phyloP scores from a whole-genome alignment of 805 yeast species.

The Myxozyma sirexii region DNA sequence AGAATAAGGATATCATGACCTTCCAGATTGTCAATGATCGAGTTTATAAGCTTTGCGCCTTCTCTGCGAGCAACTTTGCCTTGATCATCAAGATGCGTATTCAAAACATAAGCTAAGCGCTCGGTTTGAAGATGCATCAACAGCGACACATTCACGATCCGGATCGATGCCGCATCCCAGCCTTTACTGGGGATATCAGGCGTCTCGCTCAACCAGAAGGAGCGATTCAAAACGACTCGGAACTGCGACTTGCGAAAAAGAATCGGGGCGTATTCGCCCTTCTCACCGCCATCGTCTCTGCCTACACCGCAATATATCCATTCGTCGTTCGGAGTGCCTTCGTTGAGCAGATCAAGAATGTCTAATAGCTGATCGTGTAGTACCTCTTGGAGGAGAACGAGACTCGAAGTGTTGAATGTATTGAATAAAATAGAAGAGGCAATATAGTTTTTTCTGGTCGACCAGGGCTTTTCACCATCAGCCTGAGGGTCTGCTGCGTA shows the following conservation, averaged over 20 bases:
- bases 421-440: constrained; percentile 48
- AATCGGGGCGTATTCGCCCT: constrained; percentile 58
- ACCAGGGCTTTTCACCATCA: constrained; percentile 52
- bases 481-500: constrained; percentile 34
- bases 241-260: constrained; percentile 47
- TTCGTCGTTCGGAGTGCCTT: constrained; percentile 31
- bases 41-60: constrained; percentile 50
- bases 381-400: constrained; percentile 56
- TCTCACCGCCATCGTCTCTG: constrained; percentile 53
- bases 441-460: constrained; percentile 46
- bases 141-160: constrained; percentile 47
- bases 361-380: constrained; percentile 52
- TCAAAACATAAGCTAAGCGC: constrained; percentile 43
- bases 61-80: constrained; percentile 52
- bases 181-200: constrained; percentile 57
- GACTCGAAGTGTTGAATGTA: constrained; percentile 42
- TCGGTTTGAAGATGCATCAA: constrained; percentile 38
- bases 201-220: constrained; percentile 58
- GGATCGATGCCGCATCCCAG: constrained; percentile 52
- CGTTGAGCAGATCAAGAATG: constrained; percentile 42
- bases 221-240: constrained; percentile 47
- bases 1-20: constrained; percentile 47
- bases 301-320: constrained; percentile 57
- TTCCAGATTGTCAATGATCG: constrained; percentile 40
- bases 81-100: constrained; percentile 56